Evolutionary conservation across 768 basidiomycete genomes (phyloP), one percentile per base, ranked within the genome.

Genomic region (Leccinum disarticulatum): DNA sequence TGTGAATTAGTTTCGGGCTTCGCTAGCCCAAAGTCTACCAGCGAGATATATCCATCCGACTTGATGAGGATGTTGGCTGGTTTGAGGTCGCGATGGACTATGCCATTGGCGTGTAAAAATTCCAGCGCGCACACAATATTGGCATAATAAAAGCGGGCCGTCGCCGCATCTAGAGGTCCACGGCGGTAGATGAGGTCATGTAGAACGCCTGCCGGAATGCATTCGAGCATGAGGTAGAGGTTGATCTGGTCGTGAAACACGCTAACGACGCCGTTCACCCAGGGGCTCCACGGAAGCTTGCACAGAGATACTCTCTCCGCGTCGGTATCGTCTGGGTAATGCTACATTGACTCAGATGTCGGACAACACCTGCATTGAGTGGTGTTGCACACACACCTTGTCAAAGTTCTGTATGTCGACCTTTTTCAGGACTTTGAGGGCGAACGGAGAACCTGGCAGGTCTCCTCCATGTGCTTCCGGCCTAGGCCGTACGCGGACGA

Each of bases 21-120:
- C 1, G 80, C 74, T 25, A 71, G 59, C 3, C 83, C 84, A 62
- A 87, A 83, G 64, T 87, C 85, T 9, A 77, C 77, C 1, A 87
- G 60, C 57, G 73, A 68, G 28, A 86, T 73, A 63, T 87, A 87
- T 27, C 85, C 85, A 65, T 84, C 82, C 2, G 75, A 64, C 47
- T 81, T 83, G 58, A 87, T 56, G 54, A 87, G 76, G 52, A 87
- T 77, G 53, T 86, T 86, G 19, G 78, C 79, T 2, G 85, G 83
- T 64, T 86, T 86, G 19, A 87, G 56, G 64, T 87, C 84, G 19
- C 83, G 77, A 58, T 86, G 83, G 7, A 78, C 74, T 52, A 85
- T 71, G n/a, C 72, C 74, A 9, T 77, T 68, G 0, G 59, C 57
- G 55, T 82, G 78, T 2, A 87, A 66, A 64, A 81, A 83, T 13